These are phyloP conservation scores for Lentinula raphanica DNA, from an alignment of 768 basidiomycete species.

Conservation along the genomic window DNA sequence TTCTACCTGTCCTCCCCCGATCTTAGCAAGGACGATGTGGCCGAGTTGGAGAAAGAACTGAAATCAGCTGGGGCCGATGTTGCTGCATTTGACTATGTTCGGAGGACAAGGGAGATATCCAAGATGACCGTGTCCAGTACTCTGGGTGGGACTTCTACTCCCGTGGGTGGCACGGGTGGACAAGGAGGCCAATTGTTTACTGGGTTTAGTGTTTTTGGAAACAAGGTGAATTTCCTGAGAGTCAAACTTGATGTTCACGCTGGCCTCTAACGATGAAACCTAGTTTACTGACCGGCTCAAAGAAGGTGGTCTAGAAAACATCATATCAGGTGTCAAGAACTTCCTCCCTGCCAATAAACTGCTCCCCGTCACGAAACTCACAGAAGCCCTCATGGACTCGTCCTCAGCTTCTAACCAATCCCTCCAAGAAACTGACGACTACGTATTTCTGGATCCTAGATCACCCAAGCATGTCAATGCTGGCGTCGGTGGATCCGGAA, in stretches of 20 bases:
- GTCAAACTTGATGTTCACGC: not conserved
- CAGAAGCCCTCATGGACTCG: constrained; percentile 97
- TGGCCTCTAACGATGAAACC: not conserved
- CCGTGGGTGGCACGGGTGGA: constrained; percentile 55
- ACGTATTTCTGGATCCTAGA: constrained; percentile 88
- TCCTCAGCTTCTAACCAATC: constrained; percentile 91
- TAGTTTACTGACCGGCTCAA: constrained; percentile 90
- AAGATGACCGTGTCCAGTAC: constrained; percentile 77
- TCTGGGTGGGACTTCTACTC: constrained; percentile 56
- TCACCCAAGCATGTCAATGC: constrained; percentile 55
- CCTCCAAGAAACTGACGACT: constrained; percentile 94
- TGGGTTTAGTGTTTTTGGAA: constrained; percentile 89
- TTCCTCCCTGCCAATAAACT: constrained; percentile 94
- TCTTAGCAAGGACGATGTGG: constrained; percentile 82
- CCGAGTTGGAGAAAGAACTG: constrained; percentile 83
- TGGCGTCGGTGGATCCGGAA: constrained; percentile 47
- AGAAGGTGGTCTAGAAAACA: constrained; percentile 93
- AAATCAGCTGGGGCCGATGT: constrained; percentile 76
- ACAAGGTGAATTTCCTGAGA: constrained; percentile 58
- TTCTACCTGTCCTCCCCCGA: constrained; percentile 90
- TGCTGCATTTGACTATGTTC: constrained; percentile 87
- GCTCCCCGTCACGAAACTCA: constrained; percentile 84
- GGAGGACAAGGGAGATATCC: constrained; percentile 85
- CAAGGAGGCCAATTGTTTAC: constrained; percentile 87
- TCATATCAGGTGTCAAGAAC: constrained; percentile 97